These are phyloP conservation scores for Globomyces sp. DNA, from an alignment of 371 early-diverging fungal genomes.

Conservation along the genomic window DNA sequence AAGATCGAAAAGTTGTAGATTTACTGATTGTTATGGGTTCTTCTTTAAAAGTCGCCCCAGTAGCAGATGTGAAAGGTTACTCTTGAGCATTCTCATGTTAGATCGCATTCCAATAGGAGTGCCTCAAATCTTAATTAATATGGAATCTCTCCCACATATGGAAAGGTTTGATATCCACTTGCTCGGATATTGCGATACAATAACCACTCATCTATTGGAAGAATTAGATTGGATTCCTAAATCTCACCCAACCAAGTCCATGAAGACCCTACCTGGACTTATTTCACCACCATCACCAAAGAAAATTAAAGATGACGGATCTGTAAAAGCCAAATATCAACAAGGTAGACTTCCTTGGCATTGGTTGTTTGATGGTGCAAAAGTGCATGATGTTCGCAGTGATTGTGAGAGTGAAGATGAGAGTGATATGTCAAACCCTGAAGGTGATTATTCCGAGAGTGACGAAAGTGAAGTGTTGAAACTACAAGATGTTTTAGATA, in stretches of 20 bases:
- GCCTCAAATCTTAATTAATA: conserved; percentile 90
- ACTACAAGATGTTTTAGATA: no score
- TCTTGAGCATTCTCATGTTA: conserved; percentile 19
- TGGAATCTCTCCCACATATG: conserved; percentile 69
- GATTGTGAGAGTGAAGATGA: no score
- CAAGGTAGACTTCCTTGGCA: conserved; percentile 5
- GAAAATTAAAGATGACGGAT: not conserved
- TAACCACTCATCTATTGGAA: conserved; percentile 75
- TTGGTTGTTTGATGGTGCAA: conserved; percentile 15
- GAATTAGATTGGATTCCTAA: conserved; percentile 63
- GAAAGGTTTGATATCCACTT: conserved; percentile 87
- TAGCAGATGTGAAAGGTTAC: conserved; percentile 81
- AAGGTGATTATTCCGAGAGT: no score
- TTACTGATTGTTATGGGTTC: conserved; percentile 92
- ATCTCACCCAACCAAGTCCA: not conserved
- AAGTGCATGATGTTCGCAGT: no score
- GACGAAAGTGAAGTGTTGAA: no score
- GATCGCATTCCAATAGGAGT: conserved; percentile 74
- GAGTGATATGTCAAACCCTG: no score
- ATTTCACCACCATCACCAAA: no score
- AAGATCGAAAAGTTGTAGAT: conserved; percentile 75
- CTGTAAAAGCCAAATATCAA: not conserved
- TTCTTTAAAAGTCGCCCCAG: conserved; percentile 93
- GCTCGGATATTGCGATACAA: conserved; percentile 82
- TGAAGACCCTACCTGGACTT: no score